These are phyloP conservation scores for Mortierella hygrophila DNA, from an alignment of 192 early-diverging fungal species.

Conservation along the genomic window DNA sequence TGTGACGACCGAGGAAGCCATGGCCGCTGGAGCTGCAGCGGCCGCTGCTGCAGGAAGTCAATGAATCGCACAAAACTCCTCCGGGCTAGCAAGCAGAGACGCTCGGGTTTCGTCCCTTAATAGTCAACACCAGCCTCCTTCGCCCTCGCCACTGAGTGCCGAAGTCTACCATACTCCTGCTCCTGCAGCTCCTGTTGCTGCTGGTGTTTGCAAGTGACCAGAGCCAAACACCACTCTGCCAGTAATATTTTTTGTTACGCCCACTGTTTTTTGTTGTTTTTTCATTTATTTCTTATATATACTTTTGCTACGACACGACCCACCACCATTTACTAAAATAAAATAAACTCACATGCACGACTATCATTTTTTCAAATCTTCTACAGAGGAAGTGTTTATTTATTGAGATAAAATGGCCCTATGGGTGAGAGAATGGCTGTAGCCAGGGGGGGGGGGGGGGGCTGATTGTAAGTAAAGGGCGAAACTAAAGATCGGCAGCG, in stretches of 20 bases:
- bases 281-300: no score
- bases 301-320: no score
- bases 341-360: no score
- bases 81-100: background rate
- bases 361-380: no score
- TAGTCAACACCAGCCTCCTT: constrained; percentile 6
- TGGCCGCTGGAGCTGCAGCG: background rate
- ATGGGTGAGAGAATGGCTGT: no score
- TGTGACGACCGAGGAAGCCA: background rate
- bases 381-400: no score
- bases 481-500: background rate
- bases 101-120: background rate
- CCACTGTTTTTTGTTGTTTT: no score
- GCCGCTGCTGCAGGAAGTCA: background rate
- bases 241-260: no score
- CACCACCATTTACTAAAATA: no score
- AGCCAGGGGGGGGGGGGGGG: no score
- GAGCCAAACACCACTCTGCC: background rate
- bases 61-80: background rate
- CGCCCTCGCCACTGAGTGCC: constrained; percentile 8
- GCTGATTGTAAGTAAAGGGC: no score
- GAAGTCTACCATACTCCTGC: background rate
- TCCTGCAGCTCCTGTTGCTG: background rate
- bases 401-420: no score
- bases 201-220: background rate